phyloP scores from a whole-genome alignment of 2,329 filamentous ascomycete species.

The Xylaria hypoxylon region DNA sequence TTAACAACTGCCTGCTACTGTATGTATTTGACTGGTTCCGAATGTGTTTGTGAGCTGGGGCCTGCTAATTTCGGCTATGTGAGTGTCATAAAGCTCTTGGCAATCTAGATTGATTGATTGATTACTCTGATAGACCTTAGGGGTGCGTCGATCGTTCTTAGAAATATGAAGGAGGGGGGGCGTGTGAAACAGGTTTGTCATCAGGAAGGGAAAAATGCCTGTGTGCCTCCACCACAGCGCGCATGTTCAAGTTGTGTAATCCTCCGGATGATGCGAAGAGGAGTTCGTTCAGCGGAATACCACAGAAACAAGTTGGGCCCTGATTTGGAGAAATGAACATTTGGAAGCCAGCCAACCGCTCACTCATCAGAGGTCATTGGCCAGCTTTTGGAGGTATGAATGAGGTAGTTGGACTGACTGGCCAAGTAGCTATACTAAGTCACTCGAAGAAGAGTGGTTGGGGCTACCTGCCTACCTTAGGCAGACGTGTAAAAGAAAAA shows the following conservation, averaged over 20 bases:
- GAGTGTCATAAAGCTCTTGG: constrained; percentile 35
- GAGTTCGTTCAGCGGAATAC: constrained; percentile 27
- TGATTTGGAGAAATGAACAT: constrained; percentile 17
- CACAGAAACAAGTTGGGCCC: constrained; percentile 22
- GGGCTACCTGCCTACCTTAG: constrained; percentile 36
- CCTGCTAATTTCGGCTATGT: constrained; percentile 19
- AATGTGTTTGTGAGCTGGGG: constrained; percentile 27
- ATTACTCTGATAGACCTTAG: constrained; percentile 41
- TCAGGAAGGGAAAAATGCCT: constrained; percentile 29
- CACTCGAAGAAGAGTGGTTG: constrained; percentile 21
- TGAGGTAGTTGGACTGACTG: background rate
- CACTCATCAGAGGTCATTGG: constrained; percentile 11
- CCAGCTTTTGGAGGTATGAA: constrained; percentile 21
- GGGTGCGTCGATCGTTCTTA: constrained; percentile 38
- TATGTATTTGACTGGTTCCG: constrained; percentile 1
- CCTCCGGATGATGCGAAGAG: constrained; percentile 8
- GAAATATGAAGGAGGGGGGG: constrained; percentile 23
- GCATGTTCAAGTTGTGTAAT: constrained; percentile 22
- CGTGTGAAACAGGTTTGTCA: constrained; percentile 42
- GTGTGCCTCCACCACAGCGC: constrained; percentile 3
- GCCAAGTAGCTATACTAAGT: constrained; percentile 8
- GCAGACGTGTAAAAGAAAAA: constrained; percentile 30
- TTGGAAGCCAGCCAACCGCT: background rate
- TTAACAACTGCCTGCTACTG: too few species aligned
- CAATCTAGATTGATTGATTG: constrained; percentile 46